Conservation (phyloP, 176 grass and related monocot genomes). For the Phyllostachys edulis region DNA sequence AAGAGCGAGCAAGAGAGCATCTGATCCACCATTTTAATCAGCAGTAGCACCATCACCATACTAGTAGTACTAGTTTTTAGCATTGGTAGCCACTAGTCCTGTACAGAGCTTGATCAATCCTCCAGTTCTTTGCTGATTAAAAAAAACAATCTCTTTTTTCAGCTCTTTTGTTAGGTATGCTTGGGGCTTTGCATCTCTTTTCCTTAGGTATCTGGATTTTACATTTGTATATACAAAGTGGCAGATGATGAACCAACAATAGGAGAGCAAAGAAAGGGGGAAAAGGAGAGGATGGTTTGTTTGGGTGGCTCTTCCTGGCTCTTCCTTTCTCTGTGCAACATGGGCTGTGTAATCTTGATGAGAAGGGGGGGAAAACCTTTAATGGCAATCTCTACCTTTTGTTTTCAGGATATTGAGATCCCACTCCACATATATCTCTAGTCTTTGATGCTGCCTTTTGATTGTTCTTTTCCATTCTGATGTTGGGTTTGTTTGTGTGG, state of each 20-base stretch:
- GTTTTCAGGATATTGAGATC: slow-evolving; percentile 28
- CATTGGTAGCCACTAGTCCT: slow-evolving; percentile 34
- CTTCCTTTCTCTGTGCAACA: slow-evolving; percentile 37
- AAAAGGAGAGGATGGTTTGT: neutral
- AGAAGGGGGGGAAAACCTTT: neutral
- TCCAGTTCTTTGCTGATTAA: slow-evolving; percentile 9
- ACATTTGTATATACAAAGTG: slow-evolving; percentile 46
- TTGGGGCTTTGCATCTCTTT: slow-evolving; percentile 33
- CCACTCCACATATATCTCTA: neutral
- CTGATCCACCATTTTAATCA: slow-evolving; percentile 34
- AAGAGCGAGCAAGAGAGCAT: slow-evolving; percentile 45
- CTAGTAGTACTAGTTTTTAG: slow-evolving; percentile 14
- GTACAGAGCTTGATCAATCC: slow-evolving; percentile 40
- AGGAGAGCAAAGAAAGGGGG: neutral
- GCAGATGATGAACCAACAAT: slow-evolving; percentile 36
- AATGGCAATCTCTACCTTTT: slow-evolving; percentile 18
- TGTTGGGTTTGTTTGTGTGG: slow-evolving; percentile 26
- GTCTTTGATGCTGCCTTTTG: neutral
- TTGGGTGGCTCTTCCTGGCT: slow-evolving; percentile 30
- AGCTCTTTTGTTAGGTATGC: slow-evolving; percentile 32
- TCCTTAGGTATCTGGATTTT: slow-evolving; percentile 6
- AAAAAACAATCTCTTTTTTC: neutral
- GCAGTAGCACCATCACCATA: neutral
- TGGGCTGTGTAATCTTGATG: slow-evolving; percentile 21
- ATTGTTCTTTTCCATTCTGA: neutral